These are phyloP conservation scores for Daldinia vernicosa DNA, from an alignment of 495 filamentous ascomycete genomes.

Conservation along the genomic window DNA sequence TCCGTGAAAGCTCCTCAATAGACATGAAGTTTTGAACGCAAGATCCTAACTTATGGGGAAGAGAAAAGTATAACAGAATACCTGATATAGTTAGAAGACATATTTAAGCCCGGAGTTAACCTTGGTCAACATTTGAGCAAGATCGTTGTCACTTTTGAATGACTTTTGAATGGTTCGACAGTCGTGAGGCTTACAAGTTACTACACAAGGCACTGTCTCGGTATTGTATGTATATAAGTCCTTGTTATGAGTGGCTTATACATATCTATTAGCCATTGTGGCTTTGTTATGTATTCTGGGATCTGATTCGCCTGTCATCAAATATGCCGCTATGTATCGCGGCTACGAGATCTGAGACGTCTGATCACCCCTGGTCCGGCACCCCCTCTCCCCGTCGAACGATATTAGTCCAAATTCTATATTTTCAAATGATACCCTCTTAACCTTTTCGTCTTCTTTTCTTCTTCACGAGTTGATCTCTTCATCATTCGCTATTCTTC, in stretches of 20 bases:
- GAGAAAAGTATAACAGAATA: no score
- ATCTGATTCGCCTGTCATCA: slow-evolving; percentile 5
- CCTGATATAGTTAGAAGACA: no score
- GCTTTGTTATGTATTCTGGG: neutral
- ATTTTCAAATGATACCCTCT: slow-evolving; percentile 15
- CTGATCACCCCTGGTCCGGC: slow-evolving; percentile 23
- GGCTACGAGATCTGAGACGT: slow-evolving; percentile 28
- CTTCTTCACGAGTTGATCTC: slow-evolving; percentile 35
- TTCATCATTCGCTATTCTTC: slow-evolving; percentile 4
- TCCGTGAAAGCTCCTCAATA: neutral
- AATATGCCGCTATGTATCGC: slow-evolving; percentile 8
- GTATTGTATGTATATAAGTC: no score
- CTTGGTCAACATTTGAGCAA: no score
- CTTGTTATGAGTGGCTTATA: no score
- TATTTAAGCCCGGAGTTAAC: no score
- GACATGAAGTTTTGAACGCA: neutral
- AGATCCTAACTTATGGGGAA: neutral
- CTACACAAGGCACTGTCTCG: no score
- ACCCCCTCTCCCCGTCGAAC: slow-evolving; percentile 11
- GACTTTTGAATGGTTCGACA: no score
- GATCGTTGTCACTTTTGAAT: no score
- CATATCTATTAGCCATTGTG: neutral
- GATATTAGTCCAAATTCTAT: slow-evolving; percentile 19
- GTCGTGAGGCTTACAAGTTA: no score
- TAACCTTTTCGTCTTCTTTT: slow-evolving; percentile 7